Evolutionary conservation across 345 rosid genomes (phyloP).

Genomic region (Salix udensis): DNA sequence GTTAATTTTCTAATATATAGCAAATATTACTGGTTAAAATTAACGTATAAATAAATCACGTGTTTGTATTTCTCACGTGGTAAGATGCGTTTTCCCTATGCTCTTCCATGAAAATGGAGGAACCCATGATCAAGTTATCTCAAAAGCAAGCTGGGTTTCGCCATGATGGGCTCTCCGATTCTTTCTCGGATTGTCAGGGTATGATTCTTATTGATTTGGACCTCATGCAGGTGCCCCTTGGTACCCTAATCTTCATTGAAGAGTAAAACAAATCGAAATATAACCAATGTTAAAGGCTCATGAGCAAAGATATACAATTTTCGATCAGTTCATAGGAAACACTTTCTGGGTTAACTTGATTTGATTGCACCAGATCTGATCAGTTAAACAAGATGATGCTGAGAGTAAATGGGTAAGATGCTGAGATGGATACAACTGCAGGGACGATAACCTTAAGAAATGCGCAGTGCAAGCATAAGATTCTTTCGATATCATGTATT

Average conservation of each 20-base stretch:
- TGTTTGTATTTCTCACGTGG: no score
- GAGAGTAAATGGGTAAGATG: neutral
- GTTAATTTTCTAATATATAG: no score
- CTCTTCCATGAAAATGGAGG: constrained; percentile 14
- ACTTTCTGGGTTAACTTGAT: neutral
- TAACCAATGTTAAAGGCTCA: neutral
- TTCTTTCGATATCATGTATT: neutral
- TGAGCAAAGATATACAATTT: neutral
- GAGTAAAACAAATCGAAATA: neutral
- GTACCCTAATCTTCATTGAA: neutral
- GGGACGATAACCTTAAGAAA: neutral
- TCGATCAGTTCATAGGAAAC: neutral
- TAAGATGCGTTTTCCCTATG: neutral
- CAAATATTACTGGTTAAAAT: no score
- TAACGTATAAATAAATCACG: no score
- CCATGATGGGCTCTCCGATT: neutral
- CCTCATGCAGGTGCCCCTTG: neutral
- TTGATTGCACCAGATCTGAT: neutral
- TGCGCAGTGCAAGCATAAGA: neutral
- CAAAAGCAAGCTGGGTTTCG: neutral
- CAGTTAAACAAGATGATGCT: neutral
- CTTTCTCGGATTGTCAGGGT: neutral
- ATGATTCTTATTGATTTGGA: neutral
- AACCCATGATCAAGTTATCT: neutral
- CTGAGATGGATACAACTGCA: neutral